Evolutionary conservation across 129 eudicot genomes (phyloP), one percentile per base, ranked within the genome.

Genomic region (Tanacetum coccineum): DNA sequence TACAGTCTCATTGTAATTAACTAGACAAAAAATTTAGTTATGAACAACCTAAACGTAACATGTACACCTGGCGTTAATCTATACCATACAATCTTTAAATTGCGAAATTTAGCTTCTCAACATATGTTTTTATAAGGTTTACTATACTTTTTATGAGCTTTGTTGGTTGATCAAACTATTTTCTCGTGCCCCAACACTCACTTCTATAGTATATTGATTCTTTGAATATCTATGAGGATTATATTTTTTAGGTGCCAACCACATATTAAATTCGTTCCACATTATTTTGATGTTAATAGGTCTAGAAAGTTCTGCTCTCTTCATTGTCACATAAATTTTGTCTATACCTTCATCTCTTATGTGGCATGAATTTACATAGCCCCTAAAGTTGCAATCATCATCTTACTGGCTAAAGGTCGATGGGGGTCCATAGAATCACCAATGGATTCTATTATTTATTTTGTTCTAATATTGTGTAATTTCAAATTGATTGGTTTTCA

Each of bases 401-500:
- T 6, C 46, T 48, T 57, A 49, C 17, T 49, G 59, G 52, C 19
- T 52, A 30, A 42, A 51, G 60, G 39, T 58, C 72, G 51, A 53
- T 45, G 28, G 61, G 73, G 74, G 55, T 69, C 64, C 74, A 55
- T 56, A 22, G 26, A 69, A 69, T 56, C 74, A 49, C 51, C 11
- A 19, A 50, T 66, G 47, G 19, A 50, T 50, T 51, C 13, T 36
- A 6, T 36, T 36, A 8, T 36, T 36, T 36, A 8, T 36, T 36
- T 36, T 36, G 10, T 36, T 36, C 2, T 36, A 6, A 36, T 36
- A 36, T 6, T 36, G 9, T 32, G 39, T 32, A 32, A 32, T 32
- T 7, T 3, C 39, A 32, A 32, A 36, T 36, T 36, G 42, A 36
- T 36, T 36, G 42, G 10, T 36, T 36, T 36, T 36, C 42, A 6